A percentile compares a stretch with the other conserved stretches of the same genome.
Evolutionary conservation across 75 land plant species (phyloP).

Genomic region (Gnetum montanum): DNA sequence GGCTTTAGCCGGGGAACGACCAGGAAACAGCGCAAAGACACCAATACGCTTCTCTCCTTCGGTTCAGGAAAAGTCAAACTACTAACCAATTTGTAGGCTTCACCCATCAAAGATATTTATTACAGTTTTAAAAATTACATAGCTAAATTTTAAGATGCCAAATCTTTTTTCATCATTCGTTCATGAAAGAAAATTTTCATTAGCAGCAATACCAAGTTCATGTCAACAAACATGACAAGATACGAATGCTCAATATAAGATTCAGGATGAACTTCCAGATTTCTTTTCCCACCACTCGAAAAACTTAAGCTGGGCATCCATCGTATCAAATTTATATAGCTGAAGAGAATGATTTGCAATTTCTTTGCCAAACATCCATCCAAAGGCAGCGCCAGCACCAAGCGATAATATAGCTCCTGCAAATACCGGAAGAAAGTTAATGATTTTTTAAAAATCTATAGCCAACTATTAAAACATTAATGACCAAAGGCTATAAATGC

Average conservation of each 20-base stretch:
- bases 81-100: neutral
- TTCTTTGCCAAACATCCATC: constrained; percentile 50
- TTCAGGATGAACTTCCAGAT: constrained; percentile 11
- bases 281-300: constrained; percentile 59
- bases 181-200: neutral
- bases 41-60: neutral
- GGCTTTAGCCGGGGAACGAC: neutral
- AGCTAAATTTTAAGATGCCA: neutral
- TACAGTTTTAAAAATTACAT: neutral
- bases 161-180: neutral
- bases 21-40: neutral
- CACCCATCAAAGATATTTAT: neutral
- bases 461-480: too few relatives aligned
- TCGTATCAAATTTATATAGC: constrained; percentile 52
- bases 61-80: neutral
- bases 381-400: constrained; percentile 42
- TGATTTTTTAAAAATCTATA: too few relatives aligned
- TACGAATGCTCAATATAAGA: neutral
- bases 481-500: too few relatives aligned
- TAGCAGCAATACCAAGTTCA: neutral
- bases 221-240: neutral
- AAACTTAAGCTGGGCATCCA: constrained; percentile 52
- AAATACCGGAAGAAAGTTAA: neutral
- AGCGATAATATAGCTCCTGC: constrained; percentile 48
- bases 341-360: constrained; percentile 44